Evolutionary conservation across 2,329 filamentous ascomycete genomes (phyloP), one percentile per base, ranked within the genome.

Genomic region (Penicillium aurantiogriseum): DNA sequence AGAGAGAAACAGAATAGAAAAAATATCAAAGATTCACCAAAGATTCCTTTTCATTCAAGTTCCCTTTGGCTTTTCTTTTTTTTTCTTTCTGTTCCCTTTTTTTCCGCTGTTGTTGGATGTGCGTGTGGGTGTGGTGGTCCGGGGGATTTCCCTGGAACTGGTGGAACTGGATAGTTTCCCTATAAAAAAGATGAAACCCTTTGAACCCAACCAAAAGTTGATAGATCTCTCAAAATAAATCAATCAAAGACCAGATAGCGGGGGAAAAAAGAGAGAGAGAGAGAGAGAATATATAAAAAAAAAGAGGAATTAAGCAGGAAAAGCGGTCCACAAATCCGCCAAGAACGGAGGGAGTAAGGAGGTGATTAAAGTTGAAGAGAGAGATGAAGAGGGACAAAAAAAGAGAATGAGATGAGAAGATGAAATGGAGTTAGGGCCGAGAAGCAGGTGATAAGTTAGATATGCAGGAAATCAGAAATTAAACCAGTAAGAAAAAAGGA

Each of bases 281-380:
- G 42, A 52, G 36, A 42, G 60, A 61, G 4, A 23, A 23, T 23
- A 23, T 23, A 59, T 35, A 7, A 15, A 35, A 35, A 35, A 17
- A 39, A 62, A 62, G 58, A 60, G 51, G 57, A 56, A 36, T 62
- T 47, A 51, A 57, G 61, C 6, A 51, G 54, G 51, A 56, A 56
- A 60, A 64, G 56, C 45, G 54, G 48, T 62, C 60, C 61, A 61
- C 57, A 54, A 29, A 52, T 29, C 50, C 53, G 62, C 62, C 62
- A 64, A 64, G 62, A 62, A 62, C 54, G 43, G 47, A 54, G 54
- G 56, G 58, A 63, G 61, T 62, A 63, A 63, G 61, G 59, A 58
- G 59, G 50, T 40, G 46, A 48, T 25, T 43, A 15, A n/a, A 38
- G 23, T 36, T 15, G 13, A 38, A 4, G 21, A 23, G 29, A 33